Evolutionary conservation across 2,329 filamentous ascomycete species (phyloP).

Genomic region (Ploettnerulaceae sp.): DNA sequence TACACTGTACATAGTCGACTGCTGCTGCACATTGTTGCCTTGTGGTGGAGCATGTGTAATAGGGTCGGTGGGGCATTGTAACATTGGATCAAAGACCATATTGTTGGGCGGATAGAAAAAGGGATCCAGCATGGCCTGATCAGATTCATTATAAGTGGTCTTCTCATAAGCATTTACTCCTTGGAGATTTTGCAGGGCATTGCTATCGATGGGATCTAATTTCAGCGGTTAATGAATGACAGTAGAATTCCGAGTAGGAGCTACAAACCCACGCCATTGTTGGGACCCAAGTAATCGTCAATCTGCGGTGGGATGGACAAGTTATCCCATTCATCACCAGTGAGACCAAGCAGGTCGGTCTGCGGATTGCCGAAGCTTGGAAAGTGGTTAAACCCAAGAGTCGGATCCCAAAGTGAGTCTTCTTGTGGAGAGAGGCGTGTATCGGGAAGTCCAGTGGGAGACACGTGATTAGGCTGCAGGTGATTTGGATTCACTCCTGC

Average conservation of each 20-base stretch:
- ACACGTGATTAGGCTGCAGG: constrained; percentile 1
- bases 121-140: background rate
- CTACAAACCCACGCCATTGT: background rate
- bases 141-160: background rate
- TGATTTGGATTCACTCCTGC: background rate
- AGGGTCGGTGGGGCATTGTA: too few species aligned
- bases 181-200: background rate
- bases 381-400: background rate
- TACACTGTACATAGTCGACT: too few species aligned
- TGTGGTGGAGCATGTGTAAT: too few species aligned
- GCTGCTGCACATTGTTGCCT: too few species aligned
- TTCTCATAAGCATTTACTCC: background rate
- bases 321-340: background rate
- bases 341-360: background rate
- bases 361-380: constrained; percentile 2
- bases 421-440: background rate
- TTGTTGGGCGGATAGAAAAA: too few species aligned
- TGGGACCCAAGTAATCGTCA: background rate
- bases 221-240: background rate
- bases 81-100: too few species aligned
- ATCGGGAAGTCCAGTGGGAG: background rate
- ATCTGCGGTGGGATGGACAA: too few species aligned
- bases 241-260: too few species aligned
- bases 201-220: background rate
- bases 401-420: background rate